Base-by-base conservation (phyloP, 305 asterid genomes). In the Plantago coronopus region DNA sequence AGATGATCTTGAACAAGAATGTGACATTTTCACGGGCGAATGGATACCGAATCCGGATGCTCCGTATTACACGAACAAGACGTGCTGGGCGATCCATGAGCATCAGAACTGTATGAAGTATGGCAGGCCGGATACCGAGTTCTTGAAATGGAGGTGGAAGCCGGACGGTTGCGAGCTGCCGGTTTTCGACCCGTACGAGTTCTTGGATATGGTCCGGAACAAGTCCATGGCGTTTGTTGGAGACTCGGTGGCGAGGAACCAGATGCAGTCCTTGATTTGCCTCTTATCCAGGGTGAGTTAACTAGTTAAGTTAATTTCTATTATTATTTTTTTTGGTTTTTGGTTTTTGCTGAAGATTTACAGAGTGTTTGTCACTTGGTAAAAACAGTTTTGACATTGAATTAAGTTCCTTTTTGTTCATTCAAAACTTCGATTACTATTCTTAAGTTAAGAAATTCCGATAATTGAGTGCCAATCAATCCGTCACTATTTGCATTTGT, bases 21-120 rank as follows among this genome's bases (percentile, higher is more conserved):
- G 97, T 54, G 85, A 90, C 20, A 70, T 87, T 4, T 87, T 75
- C 66, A 34, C 74, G 7, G 97, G 97, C 11, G 85, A 85, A 31
- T 90, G 93, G 95, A 57, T 85, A n/a, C 88, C 83, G 19, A 54
- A 74, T 62, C 84, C 74, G 38, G 72, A 74, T 1, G 88, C 72
- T 12, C 95, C 96, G 12, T 82, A 79, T 48, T 87, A 90, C 83
- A 85, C 87, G 4, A 87, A 90, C 66, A 48, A 25, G 38, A 85
- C 88, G 8, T 83, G 89, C 20, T 69, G 81, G 80, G 83, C 77
- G 10, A 90, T 90, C 66, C 94, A 87, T 13, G 94, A 90, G 55
- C 89, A 81, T 54, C 96, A 87, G 15, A 81, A 90, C 72, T 90
- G 97, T 81, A 80, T 83, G 84, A 85, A 83, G 51, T 76, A 81